These are phyloP conservation scores for Eragrostis curvula DNA, from an alignment of 176 grass and related monocot species.

Conservation along the genomic window DNA sequence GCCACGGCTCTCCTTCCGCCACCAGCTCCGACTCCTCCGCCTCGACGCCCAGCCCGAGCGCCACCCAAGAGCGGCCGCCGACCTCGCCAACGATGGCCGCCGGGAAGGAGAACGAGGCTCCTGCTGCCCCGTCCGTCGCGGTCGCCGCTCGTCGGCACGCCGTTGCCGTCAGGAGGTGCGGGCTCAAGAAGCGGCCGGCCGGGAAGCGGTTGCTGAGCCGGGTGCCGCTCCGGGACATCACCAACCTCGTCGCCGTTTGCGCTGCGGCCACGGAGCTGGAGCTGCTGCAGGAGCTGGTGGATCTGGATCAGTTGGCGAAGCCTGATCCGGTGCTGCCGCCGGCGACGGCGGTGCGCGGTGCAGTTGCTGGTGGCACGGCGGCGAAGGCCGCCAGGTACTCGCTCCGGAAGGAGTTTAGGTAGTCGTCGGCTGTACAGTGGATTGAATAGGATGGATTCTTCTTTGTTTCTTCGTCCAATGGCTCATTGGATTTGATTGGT, in stretches of 20 bases:
- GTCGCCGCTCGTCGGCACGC: not conserved
- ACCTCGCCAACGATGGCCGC: conserved; percentile 20
- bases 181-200: conserved; percentile 45
- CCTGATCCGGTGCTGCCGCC: not conserved
- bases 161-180: conserved; percentile 26
- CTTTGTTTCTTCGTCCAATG: conserved; percentile 22
- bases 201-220: conserved; percentile 3
- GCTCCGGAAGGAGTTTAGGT: conserved; percentile 48
- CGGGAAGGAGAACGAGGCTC: conserved; percentile 37
- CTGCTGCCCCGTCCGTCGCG: not conserved
- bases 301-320: not conserved
- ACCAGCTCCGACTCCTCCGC: not conserved
- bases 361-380: not conserved
- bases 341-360: not conserved
- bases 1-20: not conserved
- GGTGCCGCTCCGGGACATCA: conserved; percentile 52
- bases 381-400: conserved; percentile 19
- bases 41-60: not conserved
- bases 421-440: conserved; percentile 13
- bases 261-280: not conserved
- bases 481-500: conserved; percentile 36
- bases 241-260: conserved; percentile 33
- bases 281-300: not conserved
- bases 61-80: not conserved
- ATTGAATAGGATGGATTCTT: not conserved